Evolutionary conservation across 108 stramenopile species (phyloP).

Genomic region (Aurantiochytrium sp.): DNA sequence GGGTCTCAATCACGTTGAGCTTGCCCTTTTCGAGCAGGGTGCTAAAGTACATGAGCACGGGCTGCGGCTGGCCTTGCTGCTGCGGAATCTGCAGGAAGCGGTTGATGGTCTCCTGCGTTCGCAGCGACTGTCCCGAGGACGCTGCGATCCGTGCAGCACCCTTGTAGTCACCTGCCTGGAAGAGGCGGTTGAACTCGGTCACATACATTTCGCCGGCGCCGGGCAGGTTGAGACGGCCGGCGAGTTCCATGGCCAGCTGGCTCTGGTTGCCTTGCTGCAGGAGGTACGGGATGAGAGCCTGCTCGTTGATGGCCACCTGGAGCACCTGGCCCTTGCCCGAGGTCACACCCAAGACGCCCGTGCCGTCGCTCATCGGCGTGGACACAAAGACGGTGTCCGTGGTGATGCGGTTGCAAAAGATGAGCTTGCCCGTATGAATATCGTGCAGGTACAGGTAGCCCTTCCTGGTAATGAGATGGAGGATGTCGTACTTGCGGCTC

Average conservation of each 20-base stretch:
- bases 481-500: slow-evolving; percentile 77
- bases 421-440: slow-evolving; percentile 81
- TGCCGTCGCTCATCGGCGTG: slow-evolving; percentile 53
- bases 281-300: slow-evolving; percentile 87
- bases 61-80: slow-evolving; percentile 87
- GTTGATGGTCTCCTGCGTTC: slow-evolving; percentile 93
- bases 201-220: slow-evolving; percentile 94
- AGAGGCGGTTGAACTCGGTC: slow-evolving; percentile 82
- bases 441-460: slow-evolving; percentile 98
- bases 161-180: slow-evolving; percentile 72
- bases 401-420: slow-evolving; percentile 88
- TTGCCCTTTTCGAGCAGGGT: slow-evolving; percentile 84
- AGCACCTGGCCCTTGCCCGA: slow-evolving; percentile 67
- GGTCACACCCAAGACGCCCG: slow-evolving; percentile 26
- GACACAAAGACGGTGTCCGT: slow-evolving; percentile 92
- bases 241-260: slow-evolving; percentile 81
- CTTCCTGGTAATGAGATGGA: slow-evolving; percentile 93
- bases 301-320: slow-evolving; percentile 79
- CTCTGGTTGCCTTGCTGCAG: slow-evolving; percentile 78
- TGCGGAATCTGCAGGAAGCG: slow-evolving; percentile 93
- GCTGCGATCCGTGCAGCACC: slow-evolving; percentile 90
- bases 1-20: slow-evolving; percentile 90
- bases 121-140: slow-evolving; percentile 65
- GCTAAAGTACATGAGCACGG: slow-evolving; percentile 96
- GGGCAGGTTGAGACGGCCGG: slow-evolving; percentile 84